Conservation (phyloP, 148 eudicot genomes). For the Camellia lanceoleosa region DNA sequence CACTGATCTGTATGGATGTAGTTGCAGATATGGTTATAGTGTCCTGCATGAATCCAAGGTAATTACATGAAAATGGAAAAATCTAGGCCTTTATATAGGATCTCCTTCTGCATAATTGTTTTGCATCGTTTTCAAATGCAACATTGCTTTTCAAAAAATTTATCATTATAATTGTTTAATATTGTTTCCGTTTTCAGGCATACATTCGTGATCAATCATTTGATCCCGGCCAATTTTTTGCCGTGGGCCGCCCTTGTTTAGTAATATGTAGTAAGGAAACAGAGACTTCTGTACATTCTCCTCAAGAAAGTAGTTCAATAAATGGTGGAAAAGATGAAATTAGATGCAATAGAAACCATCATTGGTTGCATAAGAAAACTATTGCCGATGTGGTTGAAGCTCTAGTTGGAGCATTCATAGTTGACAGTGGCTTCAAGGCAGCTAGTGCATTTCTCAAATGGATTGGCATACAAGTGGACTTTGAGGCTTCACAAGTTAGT, state of each 20-base stretch:
- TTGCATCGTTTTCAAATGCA: neutral
- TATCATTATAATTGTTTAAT: neutral
- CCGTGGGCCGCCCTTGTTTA: slow-evolving; percentile 76
- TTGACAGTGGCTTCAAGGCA: slow-evolving; percentile 85
- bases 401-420: slow-evolving; percentile 79
- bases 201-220: slow-evolving; percentile 89
- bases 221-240: slow-evolving; percentile 59
- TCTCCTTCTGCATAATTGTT: neutral
- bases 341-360: slow-evolving; percentile 76
- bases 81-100: neutral
- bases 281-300: slow-evolving; percentile 46
- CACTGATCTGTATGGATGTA: neutral
- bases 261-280: slow-evolving; percentile 52
- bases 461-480: slow-evolving; percentile 73
- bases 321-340: slow-evolving; percentile 30
- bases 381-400: slow-evolving; percentile 95
- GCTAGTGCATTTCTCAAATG: slow-evolving; percentile 82
- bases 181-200: slow-evolving; percentile 37
- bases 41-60: slow-evolving; percentile 1
- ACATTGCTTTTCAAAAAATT: slow-evolving; percentile 10
- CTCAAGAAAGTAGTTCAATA: slow-evolving; percentile 19
- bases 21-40: neutral
- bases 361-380: slow-evolving; percentile 81
- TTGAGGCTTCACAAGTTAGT: slow-evolving; percentile 52
- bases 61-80: neutral